phyloP scores from a whole-genome alignment of 2,329 filamentous ascomycete genomes.

The Paramyrothecium sp. region DNA sequence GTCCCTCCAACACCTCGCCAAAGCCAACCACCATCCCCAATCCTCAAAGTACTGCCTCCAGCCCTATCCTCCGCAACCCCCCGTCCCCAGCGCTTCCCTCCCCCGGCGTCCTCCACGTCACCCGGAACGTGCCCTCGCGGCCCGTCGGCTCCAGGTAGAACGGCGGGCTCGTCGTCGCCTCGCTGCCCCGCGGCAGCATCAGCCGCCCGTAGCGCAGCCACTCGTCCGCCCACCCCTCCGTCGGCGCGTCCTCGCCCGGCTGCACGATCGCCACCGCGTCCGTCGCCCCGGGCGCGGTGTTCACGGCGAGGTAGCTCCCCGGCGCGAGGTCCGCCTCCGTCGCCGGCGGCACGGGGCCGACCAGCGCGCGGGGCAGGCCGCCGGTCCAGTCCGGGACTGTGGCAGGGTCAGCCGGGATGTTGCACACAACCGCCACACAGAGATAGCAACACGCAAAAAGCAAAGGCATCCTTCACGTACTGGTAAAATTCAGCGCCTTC shows the following conservation, averaged over 20 bases:
- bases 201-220: constrained; percentile 6
- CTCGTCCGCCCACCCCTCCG: background rate
- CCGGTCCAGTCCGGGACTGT: constrained; percentile 6
- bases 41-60: background rate
- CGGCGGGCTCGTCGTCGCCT: background rate
- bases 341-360: constrained; percentile 4
- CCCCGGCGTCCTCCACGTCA: constrained; percentile 2
- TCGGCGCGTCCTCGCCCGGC: background rate
- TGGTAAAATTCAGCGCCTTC: constrained; percentile 5
- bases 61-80: background rate
- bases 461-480: background rate
- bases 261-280: constrained; percentile 1
- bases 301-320: constrained; percentile 6
- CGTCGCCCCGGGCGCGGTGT: constrained; percentile 7
- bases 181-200: background rate
- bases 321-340: constrained; percentile 2
- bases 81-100: background rate
- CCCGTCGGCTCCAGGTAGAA: constrained; percentile 7
- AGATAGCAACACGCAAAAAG: background rate
- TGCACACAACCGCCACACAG: background rate
- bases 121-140: background rate
- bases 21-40: background rate
- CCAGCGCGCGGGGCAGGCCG: background rate
- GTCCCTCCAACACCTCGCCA: background rate
- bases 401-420: background rate